Percentiles rank a stretch among this genome's conserved stretches.
Evolutionary conservation across 179 eudicot genomes (phyloP).

Genomic region (Actinidia chinensis): DNA sequence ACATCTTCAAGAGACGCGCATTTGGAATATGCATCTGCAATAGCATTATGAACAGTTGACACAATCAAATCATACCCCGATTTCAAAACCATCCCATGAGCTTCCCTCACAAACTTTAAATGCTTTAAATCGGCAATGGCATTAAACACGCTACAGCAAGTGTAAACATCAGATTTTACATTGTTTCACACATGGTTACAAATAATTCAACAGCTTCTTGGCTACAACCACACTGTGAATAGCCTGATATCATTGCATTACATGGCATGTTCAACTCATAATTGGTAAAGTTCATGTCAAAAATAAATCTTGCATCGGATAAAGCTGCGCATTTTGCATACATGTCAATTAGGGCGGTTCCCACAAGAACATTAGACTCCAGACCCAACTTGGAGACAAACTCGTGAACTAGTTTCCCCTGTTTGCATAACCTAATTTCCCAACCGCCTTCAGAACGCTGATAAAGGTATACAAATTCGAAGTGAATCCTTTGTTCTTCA

Average conservation of each 20-base stretch:
- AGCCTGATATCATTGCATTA: constrained; percentile 36
- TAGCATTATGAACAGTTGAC: constrained; percentile 27
- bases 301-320: constrained; percentile 26
- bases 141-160: constrained; percentile 32
- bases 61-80: constrained; percentile 19
- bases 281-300: constrained; percentile 10
- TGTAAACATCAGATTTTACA: constrained; percentile 30
- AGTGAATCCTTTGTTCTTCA: constrained; percentile 28
- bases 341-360: constrained; percentile 35
- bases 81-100: constrained; percentile 30
- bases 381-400: constrained; percentile 23
- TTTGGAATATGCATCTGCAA: constrained; percentile 38
- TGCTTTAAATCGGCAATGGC: constrained; percentile 26
- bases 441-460: constrained; percentile 33
- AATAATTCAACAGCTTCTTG: constrained; percentile 28
- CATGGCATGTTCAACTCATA: constrained; percentile 23
- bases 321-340: constrained; percentile 29
- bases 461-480: constrained; percentile 18
- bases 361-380: constrained; percentile 25
- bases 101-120: constrained; percentile 22
- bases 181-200: constrained; percentile 26
- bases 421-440: constrained; percentile 25
- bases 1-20: constrained; percentile 30
- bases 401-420: constrained; percentile 29
- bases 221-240: constrained; percentile 17